phyloP scores from a whole-genome alignment of 768 basidiomycete species.

The Boletus sp. region DNA sequence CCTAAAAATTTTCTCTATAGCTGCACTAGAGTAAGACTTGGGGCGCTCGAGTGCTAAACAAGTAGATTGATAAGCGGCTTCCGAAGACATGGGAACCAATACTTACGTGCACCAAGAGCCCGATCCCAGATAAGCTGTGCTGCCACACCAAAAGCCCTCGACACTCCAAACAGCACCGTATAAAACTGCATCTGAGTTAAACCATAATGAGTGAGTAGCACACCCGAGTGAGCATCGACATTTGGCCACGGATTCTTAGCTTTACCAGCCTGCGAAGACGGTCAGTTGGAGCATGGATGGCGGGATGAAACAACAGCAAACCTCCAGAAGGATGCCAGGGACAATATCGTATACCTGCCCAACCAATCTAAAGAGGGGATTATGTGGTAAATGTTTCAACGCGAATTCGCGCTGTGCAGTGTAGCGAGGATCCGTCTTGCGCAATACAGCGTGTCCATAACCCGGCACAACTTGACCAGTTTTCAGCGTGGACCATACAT shows the following conservation, averaged over 20 bases:
- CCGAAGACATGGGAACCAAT: background rate
- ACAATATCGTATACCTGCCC: conserved; percentile 85
- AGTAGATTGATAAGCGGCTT: background rate
- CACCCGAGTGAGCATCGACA: conserved; percentile 96
- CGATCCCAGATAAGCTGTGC: conserved; percentile 93
- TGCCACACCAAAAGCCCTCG: conserved; percentile 88
- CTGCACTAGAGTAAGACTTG: conserved; percentile 83
- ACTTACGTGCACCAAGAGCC: conserved; percentile 85
- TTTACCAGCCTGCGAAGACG: conserved; percentile 64
- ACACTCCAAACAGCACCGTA: conserved; percentile 95
- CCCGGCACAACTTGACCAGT: conserved; percentile 92
- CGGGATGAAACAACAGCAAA: conserved; percentile 24
- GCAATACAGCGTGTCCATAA: conserved; percentile 81
- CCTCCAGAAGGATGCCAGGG: conserved; percentile 85
- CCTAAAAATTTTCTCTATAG: conserved; percentile 76
- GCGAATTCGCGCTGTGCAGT: conserved; percentile 89
- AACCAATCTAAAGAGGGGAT: conserved; percentile 94
- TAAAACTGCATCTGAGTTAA: conserved; percentile 92
- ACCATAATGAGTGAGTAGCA: conserved; percentile 81
- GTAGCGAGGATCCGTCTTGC: conserved; percentile 93
- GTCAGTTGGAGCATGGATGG: background rate
- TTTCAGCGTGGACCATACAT: conserved; percentile 94
- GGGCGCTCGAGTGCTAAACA: conserved; percentile 78
- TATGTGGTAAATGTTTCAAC: conserved; percentile 75
- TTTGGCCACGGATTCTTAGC: conserved; percentile 97